Base-by-base conservation (phyloP, 768 basidiomycete species). In the Termitomyces eurrhizus region DNA sequence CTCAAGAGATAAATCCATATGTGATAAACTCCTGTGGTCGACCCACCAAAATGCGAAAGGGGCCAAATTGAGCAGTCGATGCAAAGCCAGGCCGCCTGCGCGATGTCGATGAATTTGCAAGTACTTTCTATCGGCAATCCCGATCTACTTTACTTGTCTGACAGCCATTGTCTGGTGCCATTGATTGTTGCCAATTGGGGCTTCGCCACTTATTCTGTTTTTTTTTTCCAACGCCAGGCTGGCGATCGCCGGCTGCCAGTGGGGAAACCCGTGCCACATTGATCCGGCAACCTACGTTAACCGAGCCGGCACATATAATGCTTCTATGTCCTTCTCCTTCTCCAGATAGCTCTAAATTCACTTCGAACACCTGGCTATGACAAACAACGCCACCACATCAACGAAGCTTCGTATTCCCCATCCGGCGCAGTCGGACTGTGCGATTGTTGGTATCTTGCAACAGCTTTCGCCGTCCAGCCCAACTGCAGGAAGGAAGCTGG, bases 381-480 rank as follows among this genome's bases (percentile, higher is more conserved):
- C 73, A 72, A 52, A 70, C 56, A 68, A 74, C 62, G 73, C 72
- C 63, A 73, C 72, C 60, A 52, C 64, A 36, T 80, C 84, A 21
- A 84, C 79, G 18, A 86, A 82, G 68, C 64, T 86, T 44, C 70
- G 66, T 46, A 83, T 88, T 61, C 81, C 83, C 45, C 85, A 87
- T 63, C 72, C 76, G 14, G 66, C 66, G 13, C 78, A 79, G n/a
- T 69, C 74, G 29, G 62, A 71, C 45, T 75, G 79, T 63, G 70
- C 73, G 37, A 76, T 89, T 21, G 80, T 79, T 42, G 89, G 89
- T 12, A 70, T 85, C 18, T 70, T 91, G 50, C 87, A 90, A 70
- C 89, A 87, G 66, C 65, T 85, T 21, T 75, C 75, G 42, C 78
- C 84, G 2, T 72, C 71, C 26, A 71, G 73, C 65, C 72, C 83